Percentiles rank a stretch among this genome's conserved stretches.
These are phyloP conservation scores for Dillenia turbinata DNA, from an alignment of 164 flowering plant genomes.

Conservation along the genomic window DNA sequence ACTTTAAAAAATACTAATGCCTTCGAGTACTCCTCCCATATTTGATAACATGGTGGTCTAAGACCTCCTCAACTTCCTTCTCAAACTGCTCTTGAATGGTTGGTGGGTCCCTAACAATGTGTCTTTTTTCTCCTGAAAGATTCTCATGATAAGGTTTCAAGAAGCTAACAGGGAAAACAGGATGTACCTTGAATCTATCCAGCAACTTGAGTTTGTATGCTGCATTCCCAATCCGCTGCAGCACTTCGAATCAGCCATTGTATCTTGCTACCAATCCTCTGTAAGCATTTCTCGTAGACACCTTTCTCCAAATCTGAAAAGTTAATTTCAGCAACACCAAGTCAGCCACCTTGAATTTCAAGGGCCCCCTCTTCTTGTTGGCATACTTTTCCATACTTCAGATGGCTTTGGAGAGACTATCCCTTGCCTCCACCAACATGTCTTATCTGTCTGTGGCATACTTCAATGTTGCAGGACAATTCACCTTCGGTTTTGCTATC, in stretches of 20 bases:
- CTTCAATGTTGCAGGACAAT: background rate
- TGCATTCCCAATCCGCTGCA: background rate
- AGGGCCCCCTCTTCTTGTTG: background rate
- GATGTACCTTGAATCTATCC: background rate
- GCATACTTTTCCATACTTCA: constrained; percentile 8
- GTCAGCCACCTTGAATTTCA: background rate
- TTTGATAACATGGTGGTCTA: background rate
- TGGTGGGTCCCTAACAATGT: background rate
- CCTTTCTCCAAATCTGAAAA: background rate
- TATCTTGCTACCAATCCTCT: background rate
- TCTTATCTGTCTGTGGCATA: background rate
- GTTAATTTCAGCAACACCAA: background rate
- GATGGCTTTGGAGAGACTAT: background rate
- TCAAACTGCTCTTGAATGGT: background rate
- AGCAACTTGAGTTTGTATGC: background rate
- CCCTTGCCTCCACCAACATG: background rate
- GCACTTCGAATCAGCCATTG: background rate
- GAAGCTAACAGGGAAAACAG: background rate
- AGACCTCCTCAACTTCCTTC: background rate
- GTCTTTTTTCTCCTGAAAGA: no score
- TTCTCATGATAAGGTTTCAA: no score
- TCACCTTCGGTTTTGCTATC: background rate
- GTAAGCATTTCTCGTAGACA: background rate
- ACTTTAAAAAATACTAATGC: no score
- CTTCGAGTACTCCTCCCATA: no score